A percentile compares a stretch with the other conserved stretches of the same genome.
Conservation (phyloP, 202 grass and related monocot species). For the Sporobolus alterniflorus region DNA sequence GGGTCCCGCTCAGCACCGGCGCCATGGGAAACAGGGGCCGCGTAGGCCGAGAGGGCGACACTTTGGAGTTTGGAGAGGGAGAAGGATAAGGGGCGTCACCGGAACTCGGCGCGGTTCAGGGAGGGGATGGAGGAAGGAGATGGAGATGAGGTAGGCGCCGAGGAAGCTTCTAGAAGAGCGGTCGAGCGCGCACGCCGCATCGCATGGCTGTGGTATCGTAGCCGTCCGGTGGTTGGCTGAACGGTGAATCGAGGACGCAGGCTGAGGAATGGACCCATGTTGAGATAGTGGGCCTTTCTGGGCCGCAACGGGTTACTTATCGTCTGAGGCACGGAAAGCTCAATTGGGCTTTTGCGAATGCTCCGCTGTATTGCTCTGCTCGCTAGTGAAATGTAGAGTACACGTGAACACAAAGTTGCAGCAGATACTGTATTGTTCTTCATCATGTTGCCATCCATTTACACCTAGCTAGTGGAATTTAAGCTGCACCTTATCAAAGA, state of each 20-base stretch:
- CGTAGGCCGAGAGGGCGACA: background rate
- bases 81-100: conserved; percentile 34
- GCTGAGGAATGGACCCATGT: background rate
- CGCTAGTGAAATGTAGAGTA: too few species aligned
- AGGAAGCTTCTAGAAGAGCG: conserved; percentile 29
- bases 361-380: too few species aligned
- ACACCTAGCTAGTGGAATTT: background rate
- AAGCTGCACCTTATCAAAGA: background rate
- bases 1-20: conserved; percentile 46
- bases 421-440: too few species aligned
- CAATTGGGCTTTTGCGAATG: background rate
- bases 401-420: too few species aligned
- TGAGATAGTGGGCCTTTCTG: background rate
- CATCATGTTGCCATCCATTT: background rate
- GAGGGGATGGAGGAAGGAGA: conserved; percentile 25
- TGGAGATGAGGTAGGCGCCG: background rate
- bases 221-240: background rate
- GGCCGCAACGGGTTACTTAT: background rate
- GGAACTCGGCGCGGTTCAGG: too few species aligned
- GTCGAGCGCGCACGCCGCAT: background rate
- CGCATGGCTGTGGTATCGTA: background rate
- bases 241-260: background rate
- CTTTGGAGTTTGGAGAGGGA: background rate
- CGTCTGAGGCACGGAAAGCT: background rate
- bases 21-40: conserved; percentile 31